Evolutionary conservation across 192 early-diverging fungal species (phyloP).

Genomic region (Rhizophagus clarus): DNA sequence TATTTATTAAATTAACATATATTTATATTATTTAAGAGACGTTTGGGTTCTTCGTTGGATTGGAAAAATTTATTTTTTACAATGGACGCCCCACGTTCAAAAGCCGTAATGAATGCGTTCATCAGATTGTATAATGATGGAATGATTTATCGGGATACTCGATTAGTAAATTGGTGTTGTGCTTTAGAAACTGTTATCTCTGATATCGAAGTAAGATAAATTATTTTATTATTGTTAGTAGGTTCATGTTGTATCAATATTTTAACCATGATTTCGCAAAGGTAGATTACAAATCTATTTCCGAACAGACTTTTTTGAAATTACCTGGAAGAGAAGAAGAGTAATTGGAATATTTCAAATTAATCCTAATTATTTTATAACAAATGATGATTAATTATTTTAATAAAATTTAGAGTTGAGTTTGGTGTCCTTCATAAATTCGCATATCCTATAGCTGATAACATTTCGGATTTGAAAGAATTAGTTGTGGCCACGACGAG

Average conservation of each 20-base stretch:
- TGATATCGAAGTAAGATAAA: slow-evolving; percentile 76
- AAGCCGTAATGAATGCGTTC: slow-evolving; percentile 89
- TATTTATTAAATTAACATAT: not conserved
- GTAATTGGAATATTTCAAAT: slow-evolving; percentile 40
- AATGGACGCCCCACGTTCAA: slow-evolving; percentile 74
- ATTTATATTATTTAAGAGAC: slow-evolving; percentile 30
- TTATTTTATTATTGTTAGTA: not conserved
- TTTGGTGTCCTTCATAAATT: slow-evolving; percentile 93
- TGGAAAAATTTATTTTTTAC: slow-evolving; percentile 90
- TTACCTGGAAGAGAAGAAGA: slow-evolving; percentile 77
- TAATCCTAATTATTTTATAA: not conserved
- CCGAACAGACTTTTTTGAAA: slow-evolving; percentile 65
- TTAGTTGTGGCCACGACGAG: slow-evolving; percentile 96
- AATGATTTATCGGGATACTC: slow-evolving; percentile 87
- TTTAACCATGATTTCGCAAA: slow-evolving; percentile 23
- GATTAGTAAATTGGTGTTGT: slow-evolving; percentile 96
- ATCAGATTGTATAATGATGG: slow-evolving; percentile 86
- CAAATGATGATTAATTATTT: not conserved
- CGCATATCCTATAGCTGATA: slow-evolving; percentile 82
- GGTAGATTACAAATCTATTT: slow-evolving; percentile 83
- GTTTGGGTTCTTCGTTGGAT: slow-evolving; percentile 85
- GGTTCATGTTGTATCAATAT: not conserved
- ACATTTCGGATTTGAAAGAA: slow-evolving; percentile 53
- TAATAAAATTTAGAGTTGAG: slow-evolving; percentile 70
- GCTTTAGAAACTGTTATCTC: slow-evolving; percentile 93